phyloP scores from a whole-genome alignment of 768 basidiomycete species.

The Serpula lacrymans region DNA sequence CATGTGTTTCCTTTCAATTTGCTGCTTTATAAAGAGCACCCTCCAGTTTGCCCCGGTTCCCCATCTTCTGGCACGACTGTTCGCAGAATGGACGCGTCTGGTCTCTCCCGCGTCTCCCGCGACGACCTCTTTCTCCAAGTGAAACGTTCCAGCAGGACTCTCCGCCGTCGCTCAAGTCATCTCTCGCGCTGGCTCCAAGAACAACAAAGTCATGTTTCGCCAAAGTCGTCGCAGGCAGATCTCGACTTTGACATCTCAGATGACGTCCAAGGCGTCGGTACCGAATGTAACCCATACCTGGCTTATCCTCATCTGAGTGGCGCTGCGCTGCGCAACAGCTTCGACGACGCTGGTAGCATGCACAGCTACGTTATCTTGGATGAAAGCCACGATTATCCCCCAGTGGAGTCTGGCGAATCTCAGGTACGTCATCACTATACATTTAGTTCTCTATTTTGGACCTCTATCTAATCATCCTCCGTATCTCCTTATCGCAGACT shows the following conservation, averaged over 20 bases:
- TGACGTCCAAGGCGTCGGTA: constrained; percentile 22
- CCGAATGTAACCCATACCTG: constrained; percentile 37
- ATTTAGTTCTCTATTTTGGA: too few relatives aligned
- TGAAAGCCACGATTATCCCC: constrained; percentile 22
- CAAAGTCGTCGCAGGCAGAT: constrained; percentile 5
- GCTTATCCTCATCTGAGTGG: constrained; percentile 36
- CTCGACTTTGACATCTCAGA: constrained; percentile 15
- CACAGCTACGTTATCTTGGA: constrained; percentile 42
- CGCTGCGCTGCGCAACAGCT: constrained; percentile 22
- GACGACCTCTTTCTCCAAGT: constrained; percentile 6
- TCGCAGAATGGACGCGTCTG: constrained; percentile 23
- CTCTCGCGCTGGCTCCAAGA: constrained; percentile 45
- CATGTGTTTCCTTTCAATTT: constrained; percentile 11
- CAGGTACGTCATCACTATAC: constrained; percentile 25
- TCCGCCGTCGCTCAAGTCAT: constrained; percentile 36
- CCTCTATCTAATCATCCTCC: constrained; percentile 13
- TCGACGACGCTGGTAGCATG: constrained; percentile 31
- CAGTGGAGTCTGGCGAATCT: constrained; percentile 11
- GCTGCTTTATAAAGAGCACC: too few relatives aligned
- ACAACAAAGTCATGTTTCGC: constrained; percentile 25
- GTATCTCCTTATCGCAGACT: constrained; percentile 18
- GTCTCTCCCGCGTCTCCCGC: constrained; percentile 12
- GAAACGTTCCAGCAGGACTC: constrained; percentile 2
- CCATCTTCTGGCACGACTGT: constrained; percentile 29
- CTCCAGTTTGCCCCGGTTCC: constrained; percentile 18